Evolutionary conservation across 2,329 filamentous ascomycete species (phyloP).

Genomic region (Fusarium xyrophilum): DNA sequence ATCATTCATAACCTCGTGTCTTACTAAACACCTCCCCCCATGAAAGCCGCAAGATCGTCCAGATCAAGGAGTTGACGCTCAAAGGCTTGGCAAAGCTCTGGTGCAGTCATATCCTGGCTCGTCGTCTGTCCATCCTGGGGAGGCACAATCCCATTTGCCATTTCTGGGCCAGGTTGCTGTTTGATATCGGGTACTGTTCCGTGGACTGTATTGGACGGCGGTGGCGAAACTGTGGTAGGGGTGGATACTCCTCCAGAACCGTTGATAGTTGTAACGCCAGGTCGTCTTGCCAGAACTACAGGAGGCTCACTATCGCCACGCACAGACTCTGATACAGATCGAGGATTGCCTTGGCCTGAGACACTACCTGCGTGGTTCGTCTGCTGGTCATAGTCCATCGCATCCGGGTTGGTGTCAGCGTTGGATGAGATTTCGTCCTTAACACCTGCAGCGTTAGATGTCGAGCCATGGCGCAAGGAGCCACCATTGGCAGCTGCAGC

Average conservation of each 20-base stretch:
- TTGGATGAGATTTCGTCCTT: conserved; percentile 65
- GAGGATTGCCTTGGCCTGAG: conserved; percentile 44
- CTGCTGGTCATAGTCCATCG: conserved; percentile 64
- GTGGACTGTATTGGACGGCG: conserved; percentile 41
- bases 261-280: conserved; percentile 66
- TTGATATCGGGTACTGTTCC: conserved; percentile 47
- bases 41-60: conserved; percentile 67
- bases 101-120: conserved; percentile 63
- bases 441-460: conserved; percentile 44
- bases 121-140: conserved; percentile 46
- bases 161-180: conserved; percentile 47
- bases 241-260: conserved; percentile 59
- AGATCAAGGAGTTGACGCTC: conserved; percentile 66
- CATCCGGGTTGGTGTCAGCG: conserved; percentile 61
- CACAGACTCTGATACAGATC: conserved; percentile 50
- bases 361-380: conserved; percentile 32
- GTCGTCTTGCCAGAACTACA: conserved; percentile 55
- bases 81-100: conserved; percentile 65
- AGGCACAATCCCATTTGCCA: conserved; percentile 44
- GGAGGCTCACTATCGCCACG: conserved; percentile 63
- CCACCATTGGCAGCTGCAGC: conserved; percentile 46
- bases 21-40: conserved; percentile 65
- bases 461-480: conserved; percentile 47
- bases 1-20: conserved; percentile 12
- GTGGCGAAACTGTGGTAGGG: conserved; percentile 56